These are phyloP conservation scores for Leishmania martiniquensis DNA, from an alignment of 208 protist genomes.

Conservation along the genomic window DNA sequence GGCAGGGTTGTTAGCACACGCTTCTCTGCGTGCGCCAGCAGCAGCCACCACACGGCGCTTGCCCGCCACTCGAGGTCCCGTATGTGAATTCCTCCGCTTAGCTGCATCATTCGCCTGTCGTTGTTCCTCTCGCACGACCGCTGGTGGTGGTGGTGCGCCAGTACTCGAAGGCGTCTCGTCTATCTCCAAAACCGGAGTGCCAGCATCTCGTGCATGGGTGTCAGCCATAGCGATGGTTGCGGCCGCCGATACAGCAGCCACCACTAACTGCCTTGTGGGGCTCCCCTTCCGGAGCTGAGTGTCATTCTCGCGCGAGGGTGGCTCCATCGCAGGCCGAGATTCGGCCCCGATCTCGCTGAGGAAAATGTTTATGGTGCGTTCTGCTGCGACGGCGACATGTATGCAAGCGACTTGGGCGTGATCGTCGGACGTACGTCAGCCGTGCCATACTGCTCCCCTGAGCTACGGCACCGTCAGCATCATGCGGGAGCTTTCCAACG, in stretches of 20 bases:
- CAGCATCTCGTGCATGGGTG: not conserved
- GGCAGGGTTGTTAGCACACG: not conserved
- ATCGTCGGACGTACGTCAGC: too few relatives aligned
- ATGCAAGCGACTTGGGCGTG: too few relatives aligned
- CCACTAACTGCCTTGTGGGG: not conserved
- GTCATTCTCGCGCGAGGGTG: constrained; percentile 28
- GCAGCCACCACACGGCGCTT: not conserved
- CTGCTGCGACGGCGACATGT: constrained; percentile 11
- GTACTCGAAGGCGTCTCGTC: too few relatives aligned
- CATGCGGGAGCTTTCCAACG: not conserved
- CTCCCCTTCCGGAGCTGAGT: constrained; percentile 22
- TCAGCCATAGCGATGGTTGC: not conserved
- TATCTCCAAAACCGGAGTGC: not conserved
- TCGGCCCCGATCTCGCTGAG: constrained; percentile 7
- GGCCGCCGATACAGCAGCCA: not conserved
- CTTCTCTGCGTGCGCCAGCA: not conserved
- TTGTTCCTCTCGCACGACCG: too few relatives aligned
- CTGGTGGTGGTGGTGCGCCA: too few relatives aligned
- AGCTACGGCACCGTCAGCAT: not conserved
- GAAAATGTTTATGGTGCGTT: constrained; percentile 33
- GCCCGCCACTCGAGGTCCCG: not conserved
- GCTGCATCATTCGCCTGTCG: too few relatives aligned
- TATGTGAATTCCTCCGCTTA: too few relatives aligned
- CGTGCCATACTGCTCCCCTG: not conserved
- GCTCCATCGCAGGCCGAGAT: constrained; percentile 12